Conservation (phyloP, 257 asterid species). For the Fraxinus pennsylvanica region DNA sequence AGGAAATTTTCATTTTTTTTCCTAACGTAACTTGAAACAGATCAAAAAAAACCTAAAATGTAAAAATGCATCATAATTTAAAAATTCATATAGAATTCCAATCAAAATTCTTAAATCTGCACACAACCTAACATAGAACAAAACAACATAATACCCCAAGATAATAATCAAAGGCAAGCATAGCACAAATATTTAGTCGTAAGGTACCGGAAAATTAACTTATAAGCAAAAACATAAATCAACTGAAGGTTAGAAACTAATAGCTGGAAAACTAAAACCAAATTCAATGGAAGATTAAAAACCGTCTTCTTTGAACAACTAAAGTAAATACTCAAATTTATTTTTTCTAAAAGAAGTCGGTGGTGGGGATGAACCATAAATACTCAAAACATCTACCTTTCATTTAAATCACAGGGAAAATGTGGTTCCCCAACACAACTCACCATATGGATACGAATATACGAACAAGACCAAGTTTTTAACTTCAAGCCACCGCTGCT, state of each 20-base stretch:
- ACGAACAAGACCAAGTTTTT: not conserved
- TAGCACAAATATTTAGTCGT: not conserved
- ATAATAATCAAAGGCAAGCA: not conserved
- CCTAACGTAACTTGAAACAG: not conserved
- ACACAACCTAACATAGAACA: not conserved
- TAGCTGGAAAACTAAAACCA: not conserved
- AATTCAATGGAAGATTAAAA: not conserved
- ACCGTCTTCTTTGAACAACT: not conserved
- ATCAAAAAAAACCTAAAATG: not conserved
- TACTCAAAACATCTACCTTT: not conserved
- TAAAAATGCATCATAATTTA: not conserved
- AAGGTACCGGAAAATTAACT: not conserved
- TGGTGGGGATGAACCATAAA: not conserved
- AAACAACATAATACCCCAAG: not conserved
- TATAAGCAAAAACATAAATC: not conserved
- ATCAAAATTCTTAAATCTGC: not conserved
- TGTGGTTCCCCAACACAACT: not conserved
- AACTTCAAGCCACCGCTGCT: not conserved
- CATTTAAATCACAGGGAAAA: not conserved
- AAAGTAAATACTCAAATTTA: not conserved
- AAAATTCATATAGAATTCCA: not conserved
- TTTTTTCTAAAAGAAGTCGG: not conserved
- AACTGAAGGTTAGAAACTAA: not conserved
- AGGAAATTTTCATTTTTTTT: not conserved
- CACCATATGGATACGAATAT: not conserved